Conservation (phyloP, 345 rosid genomes). For the Populus simonii region DNA sequence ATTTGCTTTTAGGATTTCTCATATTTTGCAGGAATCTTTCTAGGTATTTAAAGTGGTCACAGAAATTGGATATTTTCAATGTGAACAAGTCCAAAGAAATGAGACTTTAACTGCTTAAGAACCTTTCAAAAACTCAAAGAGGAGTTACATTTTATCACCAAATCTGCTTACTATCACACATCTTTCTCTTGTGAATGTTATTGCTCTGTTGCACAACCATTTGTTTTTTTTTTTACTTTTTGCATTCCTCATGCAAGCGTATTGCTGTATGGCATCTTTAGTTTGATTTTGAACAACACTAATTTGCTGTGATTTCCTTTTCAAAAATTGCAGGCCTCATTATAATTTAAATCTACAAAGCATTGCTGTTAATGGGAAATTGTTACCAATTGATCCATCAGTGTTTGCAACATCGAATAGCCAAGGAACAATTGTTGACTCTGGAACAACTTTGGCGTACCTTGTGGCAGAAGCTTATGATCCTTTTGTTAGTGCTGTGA, state of each 20-base stretch:
- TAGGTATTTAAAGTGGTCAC: background rate
- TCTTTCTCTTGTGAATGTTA: background rate
- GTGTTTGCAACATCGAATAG: slow-evolving; percentile 67
- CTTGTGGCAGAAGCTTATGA: slow-evolving; percentile 69
- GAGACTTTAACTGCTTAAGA: background rate
- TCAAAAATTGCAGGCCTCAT: slow-evolving; percentile 64
- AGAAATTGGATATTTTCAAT: slow-evolving; percentile 4
- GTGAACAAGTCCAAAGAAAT: background rate
- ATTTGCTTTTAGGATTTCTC: background rate
- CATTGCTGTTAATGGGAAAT: slow-evolving; percentile 77
- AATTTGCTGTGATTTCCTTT: slow-evolving; percentile 16
- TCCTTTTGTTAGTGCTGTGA: slow-evolving; percentile 72
- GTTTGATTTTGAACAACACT: background rate
- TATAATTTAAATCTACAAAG: slow-evolving; percentile 89
- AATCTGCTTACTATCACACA: background rate
- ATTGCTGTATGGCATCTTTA: background rate
- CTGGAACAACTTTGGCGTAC: slow-evolving; percentile 96
- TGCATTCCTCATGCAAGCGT: background rate
- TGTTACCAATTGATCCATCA: slow-evolving; percentile 59
- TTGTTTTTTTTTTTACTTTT: no score
- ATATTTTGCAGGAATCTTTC: background rate
- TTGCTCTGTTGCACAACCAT: background rate
- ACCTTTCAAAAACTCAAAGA: background rate
- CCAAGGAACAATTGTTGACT: slow-evolving; percentile 86
- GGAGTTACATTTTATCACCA: background rate